phyloP scores from a whole-genome alignment of 208 protist genomes.

The Naegleria lovaniensis region DNA sequence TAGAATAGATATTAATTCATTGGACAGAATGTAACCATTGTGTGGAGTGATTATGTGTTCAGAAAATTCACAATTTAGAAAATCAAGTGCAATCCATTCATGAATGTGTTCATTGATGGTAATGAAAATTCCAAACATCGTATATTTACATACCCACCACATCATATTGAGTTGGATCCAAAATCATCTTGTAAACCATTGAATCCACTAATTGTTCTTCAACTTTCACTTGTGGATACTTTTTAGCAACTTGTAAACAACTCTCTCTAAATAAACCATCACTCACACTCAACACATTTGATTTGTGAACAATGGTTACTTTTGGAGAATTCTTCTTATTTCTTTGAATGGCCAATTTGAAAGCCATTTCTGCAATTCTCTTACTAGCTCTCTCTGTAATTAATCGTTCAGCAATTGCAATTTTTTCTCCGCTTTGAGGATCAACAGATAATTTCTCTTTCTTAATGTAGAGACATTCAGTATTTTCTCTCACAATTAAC shows the following conservation, averaged over 20 bases:
- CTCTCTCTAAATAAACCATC: slow-evolving; percentile 54
- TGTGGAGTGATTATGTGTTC: too few species aligned
- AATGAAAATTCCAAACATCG: too few species aligned
- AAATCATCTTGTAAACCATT: slow-evolving; percentile 37
- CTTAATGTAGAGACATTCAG: slow-evolving; percentile 59
- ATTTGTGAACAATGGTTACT: slow-evolving; percentile 46
- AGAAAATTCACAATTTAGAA: too few species aligned
- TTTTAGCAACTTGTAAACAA: slow-evolving; percentile 44
- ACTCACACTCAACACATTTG: slow-evolving; percentile 42
- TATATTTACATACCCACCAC: slow-evolving; percentile 20
- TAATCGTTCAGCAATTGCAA: slow-evolving; percentile 42
- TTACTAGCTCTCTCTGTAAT: slow-evolving; percentile 50
- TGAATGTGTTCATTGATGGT: too few species aligned
- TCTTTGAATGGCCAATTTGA: slow-evolving; percentile 48
- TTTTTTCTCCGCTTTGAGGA: not conserved
- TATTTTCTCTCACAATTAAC: slow-evolving; percentile 62
- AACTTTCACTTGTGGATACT: slow-evolving; percentile 49
- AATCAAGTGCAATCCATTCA: too few species aligned
- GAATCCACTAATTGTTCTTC: slow-evolving; percentile 51
- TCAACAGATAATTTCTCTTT: slow-evolving; percentile 38
- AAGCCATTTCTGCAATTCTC: slow-evolving; percentile 52
- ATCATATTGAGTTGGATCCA: slow-evolving; percentile 31
- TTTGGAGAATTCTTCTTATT: slow-evolving; percentile 20
- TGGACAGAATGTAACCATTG: too few species aligned
- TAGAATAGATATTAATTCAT: too few species aligned